Conservation (phyloP, 2,329 filamentous ascomycete species). For the Coniella lustricola region DNA sequence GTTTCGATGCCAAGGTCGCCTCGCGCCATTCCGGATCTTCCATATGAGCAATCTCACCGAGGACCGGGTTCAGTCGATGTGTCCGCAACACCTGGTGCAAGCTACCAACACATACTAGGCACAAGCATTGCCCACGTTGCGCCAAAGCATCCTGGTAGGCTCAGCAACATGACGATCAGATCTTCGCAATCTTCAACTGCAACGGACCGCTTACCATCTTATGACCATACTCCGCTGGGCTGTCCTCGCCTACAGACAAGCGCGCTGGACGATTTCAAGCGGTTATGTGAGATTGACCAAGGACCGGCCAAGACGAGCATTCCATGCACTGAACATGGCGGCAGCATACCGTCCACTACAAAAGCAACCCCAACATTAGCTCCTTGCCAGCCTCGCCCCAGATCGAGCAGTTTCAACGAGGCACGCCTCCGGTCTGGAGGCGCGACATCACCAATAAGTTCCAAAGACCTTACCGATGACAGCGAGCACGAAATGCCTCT, state of each 20-base stretch:
- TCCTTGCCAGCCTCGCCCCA: slow-evolving; percentile 5
- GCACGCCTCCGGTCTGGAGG: slow-evolving; percentile 20
- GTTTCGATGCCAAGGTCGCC: slow-evolving; percentile 8
- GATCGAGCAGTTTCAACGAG: slow-evolving; percentile 9
- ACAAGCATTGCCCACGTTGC: not conserved
- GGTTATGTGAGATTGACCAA: not conserved
- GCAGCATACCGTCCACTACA: not conserved
- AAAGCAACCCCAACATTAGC: not conserved
- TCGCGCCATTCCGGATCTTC: not conserved
- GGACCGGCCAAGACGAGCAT: not conserved
- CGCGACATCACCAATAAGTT: slow-evolving; percentile 19
- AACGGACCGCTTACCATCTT: slow-evolving; percentile 4
- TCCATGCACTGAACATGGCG: not conserved
- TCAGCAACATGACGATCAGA: slow-evolving; percentile 6
- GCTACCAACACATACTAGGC: not conserved
- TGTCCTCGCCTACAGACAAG: not conserved
- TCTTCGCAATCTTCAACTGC: slow-evolving; percentile 12
- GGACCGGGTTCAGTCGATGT: not conserved
- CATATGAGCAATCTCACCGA: not conserved
- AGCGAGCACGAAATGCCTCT: slow-evolving; percentile 29
- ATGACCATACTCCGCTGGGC: slow-evolving; percentile 10
- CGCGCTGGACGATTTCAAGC: not conserved
- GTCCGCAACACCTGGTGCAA: not conserved
- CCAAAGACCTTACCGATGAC: slow-evolving; percentile 26
- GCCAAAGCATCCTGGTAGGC: not conserved